Evolutionary conservation across 768 basidiomycete species (phyloP), one percentile per base, ranked within the genome.

Genomic region (Kwoniella mangroviensis): DNA sequence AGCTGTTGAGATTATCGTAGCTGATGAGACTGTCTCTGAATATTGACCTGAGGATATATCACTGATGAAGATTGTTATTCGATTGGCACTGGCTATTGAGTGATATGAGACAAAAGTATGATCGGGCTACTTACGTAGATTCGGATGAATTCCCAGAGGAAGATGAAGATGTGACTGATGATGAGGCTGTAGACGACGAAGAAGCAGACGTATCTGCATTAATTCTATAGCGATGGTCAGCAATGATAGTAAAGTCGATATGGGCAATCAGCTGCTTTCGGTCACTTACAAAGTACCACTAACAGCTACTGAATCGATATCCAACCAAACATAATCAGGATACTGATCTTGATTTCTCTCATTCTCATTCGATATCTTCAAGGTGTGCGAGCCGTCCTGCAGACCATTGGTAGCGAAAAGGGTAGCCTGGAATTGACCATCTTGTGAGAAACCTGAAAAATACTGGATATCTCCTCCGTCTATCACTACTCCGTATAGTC

Each of bases 311-410:
- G 73, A 69, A 56, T 80, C 79, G 6, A 80, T 58, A 63, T 80
- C 79, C 15, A 80, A 41, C 55, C 61, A 78, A 6, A 74, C 68
- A 60, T 73, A 73, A n/a, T 61, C 53, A 2, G 76, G 70, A 56
- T 73, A 72, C 55, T 75, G 60, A 7, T 45, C 66, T 5, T 55
- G 65, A 54, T 79, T 76, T 65, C 69, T 68, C 3, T 59, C 67
- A 60, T 75, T 71, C 65, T 78, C 79, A 69, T 80, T 80, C n/a
- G 45, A 65, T 26, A 80, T 67, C 49, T 70, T 73, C 19, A 80
- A 40, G 7, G 49, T 60, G 59, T 80, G 79, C n/a, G 71, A 67
- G 6, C 73, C 79, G n/a, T 75, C 64, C 11, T 54, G 49, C n/a
- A 80, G 58, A 9, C 75, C 77, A 4, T 73, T 70, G 11, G 77